phyloP scores from a whole-genome alignment of 192 early-diverging fungal genomes.

The Backusella sp. region DNA sequence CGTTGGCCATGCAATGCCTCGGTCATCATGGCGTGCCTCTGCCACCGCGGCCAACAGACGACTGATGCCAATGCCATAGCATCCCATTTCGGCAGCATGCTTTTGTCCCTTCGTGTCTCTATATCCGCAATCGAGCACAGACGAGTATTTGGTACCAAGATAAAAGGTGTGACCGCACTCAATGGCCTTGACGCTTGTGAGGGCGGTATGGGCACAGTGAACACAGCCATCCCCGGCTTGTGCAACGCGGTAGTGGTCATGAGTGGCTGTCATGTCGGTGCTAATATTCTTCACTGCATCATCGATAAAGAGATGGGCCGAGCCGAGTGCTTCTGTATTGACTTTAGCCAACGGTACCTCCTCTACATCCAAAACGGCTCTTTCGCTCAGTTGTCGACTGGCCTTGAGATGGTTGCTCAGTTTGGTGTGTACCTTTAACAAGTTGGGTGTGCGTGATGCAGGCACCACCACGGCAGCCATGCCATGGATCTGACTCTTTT shows the following conservation, averaged over 20 bases:
- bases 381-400: neutral
- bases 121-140: slow-evolving; percentile 61
- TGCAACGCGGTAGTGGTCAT: slow-evolving; percentile 48
- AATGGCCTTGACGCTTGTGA: slow-evolving; percentile 56
- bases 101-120: slow-evolving; percentile 28
- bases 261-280: neutral
- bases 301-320: slow-evolving; percentile 21
- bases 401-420: slow-evolving; percentile 1
- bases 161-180: slow-evolving; percentile 91
- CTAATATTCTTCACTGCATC: slow-evolving; percentile 13
- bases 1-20: slow-evolving; percentile 80
- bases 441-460: neutral
- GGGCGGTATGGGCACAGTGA: slow-evolving; percentile 23
- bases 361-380: neutral
- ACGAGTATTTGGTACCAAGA: slow-evolving; percentile 87
- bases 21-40: slow-evolving; percentile 61
- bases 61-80: slow-evolving; percentile 88
- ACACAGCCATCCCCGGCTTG: slow-evolving; percentile 49
- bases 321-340: neutral
- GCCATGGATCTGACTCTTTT: neutral
- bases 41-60: slow-evolving; percentile 80
- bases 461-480: slow-evolving; percentile 8
- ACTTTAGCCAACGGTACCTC: neutral
- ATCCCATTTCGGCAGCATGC: slow-evolving; percentile 79
- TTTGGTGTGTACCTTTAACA: slow-evolving; percentile 18